Base-by-base conservation (phyloP, 352 stramenopile genomes). In the Phytophthora fragariae region DNA sequence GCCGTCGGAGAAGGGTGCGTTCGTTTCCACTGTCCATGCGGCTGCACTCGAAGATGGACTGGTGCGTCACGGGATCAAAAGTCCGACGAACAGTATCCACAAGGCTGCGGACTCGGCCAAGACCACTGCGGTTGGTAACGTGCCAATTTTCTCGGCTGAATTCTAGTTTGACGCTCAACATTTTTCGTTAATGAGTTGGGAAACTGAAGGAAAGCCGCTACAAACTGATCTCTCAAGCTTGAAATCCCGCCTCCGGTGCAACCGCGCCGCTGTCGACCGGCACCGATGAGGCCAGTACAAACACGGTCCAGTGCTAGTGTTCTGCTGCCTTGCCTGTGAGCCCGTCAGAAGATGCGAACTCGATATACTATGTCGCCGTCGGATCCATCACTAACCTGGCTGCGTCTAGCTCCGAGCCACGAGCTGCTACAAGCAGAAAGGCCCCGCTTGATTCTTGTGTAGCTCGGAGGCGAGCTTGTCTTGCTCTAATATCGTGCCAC, bases 171-270 rank as follows among this genome's bases (percentile, higher is more conserved):
- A 21, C 44, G 14, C 52, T 19, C 9, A 17, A 19, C 21, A 53
- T 53, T 62, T 62, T 53, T 37, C 12, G 9, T 12, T 41, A 12
- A 8, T 33, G 39, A 54, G 19, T 54, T 63, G 41, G n/a, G 57
- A 67, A 72, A 67, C 65, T 31, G 47, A 55, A 54, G 21, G 58
- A 65, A 29, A 70, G 33, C 49, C 49, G 49, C 33, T 19, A n/a
- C 14, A 15, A 57, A 5, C 35, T 46, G 44, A 59, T 65, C 35
- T 62, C 54, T 50, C 57, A 11, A 60, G n/a, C 33, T 9, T 12
- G 14, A 10, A 41, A 29, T 2, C 2, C 7, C n/a, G 47, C 2
- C 2, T 12, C 12, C n/a, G 17, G 47, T 54, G 47, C 47, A 0
- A 50, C 6, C 17, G n/a, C 31, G 27, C 37, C 54, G 44, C 12